Percentiles rank a stretch among this genome's conserved stretches.
phyloP scores from a whole-genome alignment of 2,329 filamentous ascomycete species.

The Kalaharituber pfeilii region DNA sequence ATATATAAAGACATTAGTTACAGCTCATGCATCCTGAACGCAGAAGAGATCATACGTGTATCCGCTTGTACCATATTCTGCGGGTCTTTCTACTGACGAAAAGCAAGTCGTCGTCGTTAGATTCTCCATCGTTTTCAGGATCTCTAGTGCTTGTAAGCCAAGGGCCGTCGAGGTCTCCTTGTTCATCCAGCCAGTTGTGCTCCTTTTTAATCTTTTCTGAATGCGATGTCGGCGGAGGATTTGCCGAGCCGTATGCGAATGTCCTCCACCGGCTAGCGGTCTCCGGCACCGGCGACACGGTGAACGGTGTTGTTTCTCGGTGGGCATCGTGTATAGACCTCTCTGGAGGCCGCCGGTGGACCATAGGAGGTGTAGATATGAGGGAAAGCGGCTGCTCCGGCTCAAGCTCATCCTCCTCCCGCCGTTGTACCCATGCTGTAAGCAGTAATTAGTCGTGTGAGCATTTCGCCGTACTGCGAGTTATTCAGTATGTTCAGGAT shows the following conservation, averaged over 20 bases:
- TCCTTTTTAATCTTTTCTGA: constrained; percentile 25
- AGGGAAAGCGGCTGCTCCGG: background rate
- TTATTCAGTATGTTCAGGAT: constrained; percentile 8
- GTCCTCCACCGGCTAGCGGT: constrained; percentile 22
- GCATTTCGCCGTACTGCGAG: constrained; percentile 10
- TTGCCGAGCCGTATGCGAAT: constrained; percentile 21
- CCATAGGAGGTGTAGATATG: constrained; percentile 14
- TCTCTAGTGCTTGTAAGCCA: constrained; percentile 36
- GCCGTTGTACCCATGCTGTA: constrained; percentile 20
- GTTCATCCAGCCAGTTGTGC: constrained; percentile 30
- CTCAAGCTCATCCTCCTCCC: constrained; percentile 1
- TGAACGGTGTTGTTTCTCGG: constrained; percentile 22
- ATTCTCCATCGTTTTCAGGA: constrained; percentile 35
- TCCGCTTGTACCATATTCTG: constrained; percentile 38
- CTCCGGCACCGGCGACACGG: constrained; percentile 17
- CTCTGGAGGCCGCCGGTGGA: constrained; percentile 18
- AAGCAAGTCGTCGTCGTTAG: constrained; percentile 32
- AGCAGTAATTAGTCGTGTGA: constrained; percentile 2
- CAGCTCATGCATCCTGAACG: background rate
- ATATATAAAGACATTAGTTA: background rate
- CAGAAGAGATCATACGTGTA: constrained; percentile 31
- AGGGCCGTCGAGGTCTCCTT: constrained; percentile 11
- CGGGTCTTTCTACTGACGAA: constrained; percentile 33
- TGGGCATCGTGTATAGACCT: constrained; percentile 22
- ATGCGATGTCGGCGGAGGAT: constrained; percentile 19